Evolutionary conservation across 768 basidiomycete genomes (phyloP).

Genomic region (Naganishia onofrii): DNA sequence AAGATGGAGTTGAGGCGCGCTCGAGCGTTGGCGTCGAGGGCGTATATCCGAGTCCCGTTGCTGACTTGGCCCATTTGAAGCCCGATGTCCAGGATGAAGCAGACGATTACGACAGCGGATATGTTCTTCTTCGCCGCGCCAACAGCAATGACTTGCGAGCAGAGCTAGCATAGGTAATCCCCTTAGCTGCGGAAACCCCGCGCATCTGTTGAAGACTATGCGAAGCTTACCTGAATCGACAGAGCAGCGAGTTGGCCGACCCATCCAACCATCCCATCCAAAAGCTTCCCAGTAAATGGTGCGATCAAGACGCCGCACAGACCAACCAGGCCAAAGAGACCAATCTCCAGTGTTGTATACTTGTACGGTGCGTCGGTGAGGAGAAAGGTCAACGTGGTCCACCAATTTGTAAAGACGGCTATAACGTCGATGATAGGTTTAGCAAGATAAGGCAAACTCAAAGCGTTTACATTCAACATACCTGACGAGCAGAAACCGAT

Average conservation of each 20-base stretch:
- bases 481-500: slow-evolving; percentile 64
- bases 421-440: not conserved
- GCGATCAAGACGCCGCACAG: slow-evolving; percentile 62
- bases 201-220: not conserved
- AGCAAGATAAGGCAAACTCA: not conserved
- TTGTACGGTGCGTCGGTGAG: slow-evolving; percentile 72
- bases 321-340: slow-evolving; percentile 72
- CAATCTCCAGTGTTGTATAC: slow-evolving; percentile 61
- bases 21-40: slow-evolving; percentile 57
- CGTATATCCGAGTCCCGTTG: slow-evolving; percentile 62
- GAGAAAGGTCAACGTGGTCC: slow-evolving; percentile 64
- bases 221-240: slow-evolving; percentile 35
- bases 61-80: slow-evolving; percentile 73
- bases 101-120: slow-evolving; percentile 67
- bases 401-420: slow-evolving; percentile 38
- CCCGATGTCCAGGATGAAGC: slow-evolving; percentile 67
- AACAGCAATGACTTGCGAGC: slow-evolving; percentile 65
- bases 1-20: slow-evolving; percentile 74
- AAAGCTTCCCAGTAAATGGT: slow-evolving; percentile 65
- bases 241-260: slow-evolving; percentile 66
- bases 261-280: slow-evolving; percentile 75
- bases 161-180: slow-evolving; percentile 52
- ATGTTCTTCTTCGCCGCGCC: slow-evolving; percentile 69
- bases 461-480: slow-evolving; percentile 21
- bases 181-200: slow-evolving; percentile 28